A percentile compares a stretch with the other conserved stretches of the same genome.
phyloP scores from a whole-genome alignment of 805 yeast species.

The Pichia manshurica region DNA sequence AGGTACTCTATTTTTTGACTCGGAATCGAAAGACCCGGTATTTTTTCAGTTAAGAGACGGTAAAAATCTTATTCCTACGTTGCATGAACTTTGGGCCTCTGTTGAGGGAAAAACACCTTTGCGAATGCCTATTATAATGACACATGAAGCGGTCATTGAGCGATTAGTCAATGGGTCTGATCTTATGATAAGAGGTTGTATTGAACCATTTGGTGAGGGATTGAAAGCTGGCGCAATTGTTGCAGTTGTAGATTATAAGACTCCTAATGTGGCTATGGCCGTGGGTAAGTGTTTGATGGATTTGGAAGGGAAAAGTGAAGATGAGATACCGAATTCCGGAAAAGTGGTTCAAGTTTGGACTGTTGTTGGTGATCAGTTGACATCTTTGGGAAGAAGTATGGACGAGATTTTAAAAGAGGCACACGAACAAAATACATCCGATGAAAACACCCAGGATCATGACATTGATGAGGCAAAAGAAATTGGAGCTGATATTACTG shows the following conservation, averaged over 20 bases:
- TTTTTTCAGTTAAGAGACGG: constrained; percentile 60
- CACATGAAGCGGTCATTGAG: constrained; percentile 70
- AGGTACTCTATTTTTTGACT: constrained; percentile 62
- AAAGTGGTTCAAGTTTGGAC: constrained; percentile 75
- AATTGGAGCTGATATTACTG: too few species aligned
- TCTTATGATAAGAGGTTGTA: constrained; percentile 68
- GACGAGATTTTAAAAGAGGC: constrained; percentile 8
- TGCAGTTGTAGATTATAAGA: constrained; percentile 57
- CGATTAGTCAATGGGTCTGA: constrained; percentile 75
- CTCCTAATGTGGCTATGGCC: constrained; percentile 63
- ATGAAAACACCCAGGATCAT: too few species aligned
- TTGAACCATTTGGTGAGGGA: constrained; percentile 51
- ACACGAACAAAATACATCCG: background rate
- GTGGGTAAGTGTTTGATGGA: constrained; percentile 58
- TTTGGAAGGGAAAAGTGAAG: constrained; percentile 38
- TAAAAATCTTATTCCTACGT: constrained; percentile 52
- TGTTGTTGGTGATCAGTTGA: constrained; percentile 59
- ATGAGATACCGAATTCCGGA: constrained; percentile 58
- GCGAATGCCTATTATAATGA: constrained; percentile 54
- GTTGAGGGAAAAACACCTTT: background rate
- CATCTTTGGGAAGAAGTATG: constrained; percentile 37
- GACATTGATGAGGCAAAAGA: too few species aligned
- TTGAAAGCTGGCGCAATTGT: constrained; percentile 54
- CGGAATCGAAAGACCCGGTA: constrained; percentile 54
- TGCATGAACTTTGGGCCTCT: constrained; percentile 64